Evolutionary conservation across 2,329 filamentous ascomycete species (phyloP).

Genomic region (Exophiala sp.): DNA sequence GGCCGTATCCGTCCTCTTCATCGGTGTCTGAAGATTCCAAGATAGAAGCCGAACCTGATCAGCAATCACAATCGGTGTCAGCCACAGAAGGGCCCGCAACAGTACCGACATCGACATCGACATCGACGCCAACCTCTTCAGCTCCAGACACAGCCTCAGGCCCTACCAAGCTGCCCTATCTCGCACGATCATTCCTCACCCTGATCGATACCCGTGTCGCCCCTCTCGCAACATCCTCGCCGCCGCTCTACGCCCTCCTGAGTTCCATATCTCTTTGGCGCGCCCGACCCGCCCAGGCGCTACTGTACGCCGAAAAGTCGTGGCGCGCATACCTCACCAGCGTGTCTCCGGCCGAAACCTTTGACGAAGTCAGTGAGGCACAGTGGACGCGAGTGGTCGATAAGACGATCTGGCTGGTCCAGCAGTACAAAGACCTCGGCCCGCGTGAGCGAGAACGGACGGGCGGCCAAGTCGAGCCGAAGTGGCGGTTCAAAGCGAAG

Average conservation of each 20-base stretch:
- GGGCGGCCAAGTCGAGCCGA: constrained; percentile 61
- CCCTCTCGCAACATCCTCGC: constrained; percentile 75
- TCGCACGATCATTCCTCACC: constrained; percentile 50
- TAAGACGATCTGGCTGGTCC: constrained; percentile 73
- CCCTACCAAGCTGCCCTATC: constrained; percentile 47
- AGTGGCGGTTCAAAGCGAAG: constrained; percentile 84
- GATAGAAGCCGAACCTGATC: no score
- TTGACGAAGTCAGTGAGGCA: constrained; percentile 44
- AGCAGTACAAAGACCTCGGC: constrained; percentile 75
- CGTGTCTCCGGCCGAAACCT: constrained; percentile 7
- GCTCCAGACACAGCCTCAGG: constrained; percentile 11
- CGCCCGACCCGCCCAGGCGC: constrained; percentile 61
- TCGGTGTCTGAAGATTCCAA: neutral
- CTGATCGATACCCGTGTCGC: constrained; percentile 69
- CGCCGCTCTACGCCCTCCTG: constrained; percentile 70
- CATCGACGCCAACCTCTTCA: constrained; percentile 28
- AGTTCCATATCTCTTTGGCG: constrained; percentile 68
- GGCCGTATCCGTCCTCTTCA: constrained; percentile 31
- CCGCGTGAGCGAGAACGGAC: constrained; percentile 40
- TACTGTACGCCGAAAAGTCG: constrained; percentile 81
- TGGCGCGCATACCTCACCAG: constrained; percentile 58
- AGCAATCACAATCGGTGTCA: no score
- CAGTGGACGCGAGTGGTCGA: constrained; percentile 68
- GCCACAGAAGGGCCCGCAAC: neutral
- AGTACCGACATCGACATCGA: constrained; percentile 29